Base-by-base conservation (phyloP, 2,329 filamentous ascomycete genomes). In the Pseudogymnoascus sp. region DNA sequence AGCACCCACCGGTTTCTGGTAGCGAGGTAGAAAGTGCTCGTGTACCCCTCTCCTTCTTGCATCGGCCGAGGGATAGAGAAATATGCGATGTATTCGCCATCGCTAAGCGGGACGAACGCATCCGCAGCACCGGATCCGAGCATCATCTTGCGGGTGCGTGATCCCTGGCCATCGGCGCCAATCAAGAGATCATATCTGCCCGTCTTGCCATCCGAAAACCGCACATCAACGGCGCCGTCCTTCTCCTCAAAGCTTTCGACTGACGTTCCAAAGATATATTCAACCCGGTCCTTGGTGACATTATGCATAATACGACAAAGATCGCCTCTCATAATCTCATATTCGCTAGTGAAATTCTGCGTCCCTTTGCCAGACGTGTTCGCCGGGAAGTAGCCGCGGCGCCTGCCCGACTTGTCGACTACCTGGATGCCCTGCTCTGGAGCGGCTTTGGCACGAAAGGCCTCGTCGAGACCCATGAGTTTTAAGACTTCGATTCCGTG, bases 101-200 rank as follows among this genome's bases (percentile, higher is more conserved):
- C 8, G 3, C 28, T 16, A 1, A 75, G 40, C 0, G 64, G 40
- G 22, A 68, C 50, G 65, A 72, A 68, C 11, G 63, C 33, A 38
- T 71, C 70, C 26, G 22, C 46, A 35, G 41, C 64, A 10, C 61
- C 67, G 6, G 63, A 59, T 40, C 59, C 68, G 0, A 80, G 66
- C 66, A 81, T 77, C 59, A 75, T 74, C 56, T 71, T 76, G 16
- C 82, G 76, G 2, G 78, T 78, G 31, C 75, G 77, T 0, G 82
- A 85, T 4, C 78, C 74, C 46, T 81, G 77, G 0, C 84, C 84
- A 65, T 86, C 84, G 4, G 82, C 82, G 2, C 78, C 82, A 33
- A 85, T 77, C 0, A 86, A 65, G 0, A 86, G 69, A 68, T 85
- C 82, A 60, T 76, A 86, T 0, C 66, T 68, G 4, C 75, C 74